Percentiles rank a stretch among this genome's conserved stretches.
phyloP scores from a whole-genome alignment of 164 flowering plant genomes.

The Magnolia sinica region DNA sequence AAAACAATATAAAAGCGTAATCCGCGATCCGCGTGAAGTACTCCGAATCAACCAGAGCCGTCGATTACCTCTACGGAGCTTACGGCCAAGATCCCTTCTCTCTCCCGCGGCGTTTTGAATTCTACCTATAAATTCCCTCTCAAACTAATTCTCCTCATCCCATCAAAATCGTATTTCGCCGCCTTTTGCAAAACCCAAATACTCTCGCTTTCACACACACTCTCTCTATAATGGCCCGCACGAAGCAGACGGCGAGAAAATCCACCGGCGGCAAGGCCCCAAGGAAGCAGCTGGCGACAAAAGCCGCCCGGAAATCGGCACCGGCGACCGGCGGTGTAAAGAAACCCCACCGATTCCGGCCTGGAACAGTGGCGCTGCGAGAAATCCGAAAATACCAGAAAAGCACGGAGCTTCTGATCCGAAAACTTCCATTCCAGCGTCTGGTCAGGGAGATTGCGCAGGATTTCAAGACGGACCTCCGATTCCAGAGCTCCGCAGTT shows the following conservation, averaged over 20 bases:
- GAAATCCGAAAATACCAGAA: constrained; percentile 12
- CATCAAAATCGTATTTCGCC: neutral
- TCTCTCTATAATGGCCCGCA: constrained; percentile 20
- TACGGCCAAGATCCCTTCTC: neutral
- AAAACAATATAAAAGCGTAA: neutral
- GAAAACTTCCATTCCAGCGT: constrained; percentile 34
- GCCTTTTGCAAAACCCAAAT: neutral
- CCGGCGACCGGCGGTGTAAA: constrained; percentile 40
- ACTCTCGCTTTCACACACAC: neutral
- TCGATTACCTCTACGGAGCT: neutral
- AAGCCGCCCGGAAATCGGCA: constrained; percentile 33
- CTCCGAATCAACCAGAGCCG: neutral
- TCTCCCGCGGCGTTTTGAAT: neutral
- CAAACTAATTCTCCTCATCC: neutral
- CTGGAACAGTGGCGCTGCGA: constrained; percentile 11
- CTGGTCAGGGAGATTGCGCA: constrained; percentile 36
- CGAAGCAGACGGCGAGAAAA: constrained; percentile 30
- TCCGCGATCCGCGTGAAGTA: constrained; percentile 13
- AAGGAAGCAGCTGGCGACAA: constrained; percentile 13
- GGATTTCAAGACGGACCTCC: constrained; percentile 39
- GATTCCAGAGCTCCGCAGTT: constrained; percentile 41
- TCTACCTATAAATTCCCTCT: neutral
- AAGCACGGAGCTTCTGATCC: constrained; percentile 21
- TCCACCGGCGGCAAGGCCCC: constrained; percentile 29
- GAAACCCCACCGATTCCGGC: constrained; percentile 23